Conservation (phyloP, 2,329 filamentous ascomycete genomes). For the Colletotrichum noveboracense region DNA sequence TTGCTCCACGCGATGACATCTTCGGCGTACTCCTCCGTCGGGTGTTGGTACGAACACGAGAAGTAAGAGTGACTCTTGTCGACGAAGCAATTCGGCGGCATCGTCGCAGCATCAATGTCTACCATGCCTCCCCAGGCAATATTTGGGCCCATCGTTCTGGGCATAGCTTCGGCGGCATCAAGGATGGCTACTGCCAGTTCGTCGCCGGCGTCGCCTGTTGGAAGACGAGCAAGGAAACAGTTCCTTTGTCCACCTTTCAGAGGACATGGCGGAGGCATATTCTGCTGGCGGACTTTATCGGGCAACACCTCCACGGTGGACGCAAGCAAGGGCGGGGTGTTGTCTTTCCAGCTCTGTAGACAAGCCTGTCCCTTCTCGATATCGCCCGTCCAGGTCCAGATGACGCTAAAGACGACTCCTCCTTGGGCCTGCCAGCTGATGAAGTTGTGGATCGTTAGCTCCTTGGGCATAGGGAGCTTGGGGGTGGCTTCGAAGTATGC, state of each 20-base stretch:
- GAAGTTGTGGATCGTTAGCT: not conserved
- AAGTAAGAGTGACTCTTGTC: not conserved
- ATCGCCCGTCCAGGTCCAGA: not conserved
- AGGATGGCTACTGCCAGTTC: not conserved
- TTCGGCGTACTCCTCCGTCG: not conserved
- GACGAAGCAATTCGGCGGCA: conserved; percentile 1
- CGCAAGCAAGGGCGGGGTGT: not conserved
- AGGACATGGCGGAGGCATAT: not conserved
- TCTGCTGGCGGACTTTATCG: not conserved
- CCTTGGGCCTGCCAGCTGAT: not conserved
- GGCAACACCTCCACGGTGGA: not conserved
- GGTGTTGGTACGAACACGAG: not conserved
- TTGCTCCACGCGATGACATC: not conserved
- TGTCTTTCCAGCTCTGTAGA: not conserved
- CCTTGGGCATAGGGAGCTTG: not conserved
- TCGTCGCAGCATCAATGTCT: not conserved
- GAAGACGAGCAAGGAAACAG: not conserved
- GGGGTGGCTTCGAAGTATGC: not conserved
- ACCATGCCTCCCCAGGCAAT: not conserved
- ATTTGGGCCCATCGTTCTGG: not conserved
- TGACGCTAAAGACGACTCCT: not conserved
- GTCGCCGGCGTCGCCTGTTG: not conserved
- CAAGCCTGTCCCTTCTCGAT: not conserved
- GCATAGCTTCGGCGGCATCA: not conserved
- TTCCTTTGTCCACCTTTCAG: not conserved